Conservation (phyloP, 495 filamentous ascomycete genomes). For the Tuber borchii region DNA sequence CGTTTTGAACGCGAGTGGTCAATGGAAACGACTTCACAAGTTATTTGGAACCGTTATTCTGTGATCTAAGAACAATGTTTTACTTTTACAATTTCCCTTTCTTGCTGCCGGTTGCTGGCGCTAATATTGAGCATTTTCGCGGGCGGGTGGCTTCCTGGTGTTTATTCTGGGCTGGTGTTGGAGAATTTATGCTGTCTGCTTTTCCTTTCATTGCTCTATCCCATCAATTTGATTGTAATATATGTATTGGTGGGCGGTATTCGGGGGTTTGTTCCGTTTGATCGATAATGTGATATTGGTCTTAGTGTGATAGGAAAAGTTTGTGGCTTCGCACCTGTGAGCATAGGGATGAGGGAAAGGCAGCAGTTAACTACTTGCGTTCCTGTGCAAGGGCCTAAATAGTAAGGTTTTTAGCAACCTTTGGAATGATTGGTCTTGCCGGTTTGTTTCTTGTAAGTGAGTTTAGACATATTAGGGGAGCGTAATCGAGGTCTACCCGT, state of each 20-base stretch:
- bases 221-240: background rate
- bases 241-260: background rate
- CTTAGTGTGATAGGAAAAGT: background rate
- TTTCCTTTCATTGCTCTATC: background rate
- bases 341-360: no score
- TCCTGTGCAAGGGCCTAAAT: no score
- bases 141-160: background rate
- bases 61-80: background rate
- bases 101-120: background rate
- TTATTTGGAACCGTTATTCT: constrained; percentile 49
- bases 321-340: no score
- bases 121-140: background rate
- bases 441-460: no score
- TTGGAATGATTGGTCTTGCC: no score
- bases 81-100: background rate
- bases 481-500: no score
- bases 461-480: no score
- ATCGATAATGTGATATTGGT: background rate
- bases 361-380: no score
- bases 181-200: background rate
- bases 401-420: no score
- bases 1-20: constrained; percentile 36
- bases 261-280: background rate
- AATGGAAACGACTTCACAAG: constrained; percentile 51
- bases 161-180: background rate